Evolutionary conservation across 148 eudicot species (phyloP), one percentile per base, ranked within the genome.

Genomic region (Silene latifolia): DNA sequence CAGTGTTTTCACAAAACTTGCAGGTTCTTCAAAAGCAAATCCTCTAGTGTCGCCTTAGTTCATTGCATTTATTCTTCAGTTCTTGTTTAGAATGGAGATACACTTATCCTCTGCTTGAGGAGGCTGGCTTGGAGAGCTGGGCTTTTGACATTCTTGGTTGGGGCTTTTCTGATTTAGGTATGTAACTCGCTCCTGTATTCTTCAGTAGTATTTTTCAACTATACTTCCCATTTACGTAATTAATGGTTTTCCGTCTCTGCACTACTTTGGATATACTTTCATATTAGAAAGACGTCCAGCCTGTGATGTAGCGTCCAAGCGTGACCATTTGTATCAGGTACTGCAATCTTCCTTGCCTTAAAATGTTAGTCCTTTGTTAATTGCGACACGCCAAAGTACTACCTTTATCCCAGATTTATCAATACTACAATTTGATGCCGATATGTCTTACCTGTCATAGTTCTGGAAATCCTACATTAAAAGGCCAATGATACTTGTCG

Each of bases 11-110:
- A 48, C 27, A 23, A 19, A 44, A n/a, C 67, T 15, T 18, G 44
- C 60, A 75, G 51, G 7, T 74, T 8, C 18, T 69, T 14, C 23
- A 63, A 11, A 44, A 72, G 58, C 18, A 70, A 67, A 19, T 23
- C 54, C 66, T 54, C 4, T 78, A 57, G 72, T 69, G 67, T 72
- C 72, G 67, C 62, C 78, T 23, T 81, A 79, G 79, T 86, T 85
- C 74, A 82, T 86, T 72, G 74, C 84, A 74, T 83, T 84, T 80
- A 84, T 80, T 84, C 80, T 83, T 84, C 89, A 94, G 97, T 85
- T 90, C 98, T 72, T 89, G 97, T 88, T 88, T 94, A 87, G 97
- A 92, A 83, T 92, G 98, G 98, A 90, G 98, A 81, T 87, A 86
- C 80, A 81, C 88, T 11, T 86, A 86, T 73, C 98, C 98, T n/a